Conservation (phyloP, 2,329 filamentous ascomycete genomes). For the Macrophomina phaseolina region DNA sequence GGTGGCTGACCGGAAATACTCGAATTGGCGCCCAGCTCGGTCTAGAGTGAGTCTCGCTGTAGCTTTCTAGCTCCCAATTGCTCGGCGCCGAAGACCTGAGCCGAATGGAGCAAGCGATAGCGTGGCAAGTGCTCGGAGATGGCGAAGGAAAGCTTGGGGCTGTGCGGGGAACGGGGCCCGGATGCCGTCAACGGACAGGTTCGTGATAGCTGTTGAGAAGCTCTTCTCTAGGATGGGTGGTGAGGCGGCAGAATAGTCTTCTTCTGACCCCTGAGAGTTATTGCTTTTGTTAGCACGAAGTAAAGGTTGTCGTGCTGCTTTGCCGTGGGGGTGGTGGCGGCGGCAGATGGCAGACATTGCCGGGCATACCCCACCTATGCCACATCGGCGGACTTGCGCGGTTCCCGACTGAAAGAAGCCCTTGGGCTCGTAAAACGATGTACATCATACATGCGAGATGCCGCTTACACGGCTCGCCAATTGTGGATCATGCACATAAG, state of each 20-base stretch:
- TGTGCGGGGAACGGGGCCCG: too few species aligned
- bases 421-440: neutral
- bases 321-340: neutral
- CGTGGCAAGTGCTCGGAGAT: too few species aligned
- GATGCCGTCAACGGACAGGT: too few species aligned
- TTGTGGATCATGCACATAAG: neutral
- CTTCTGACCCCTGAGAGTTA: too few species aligned
- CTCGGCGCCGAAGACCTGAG: neutral
- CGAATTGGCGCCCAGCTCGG: neutral
- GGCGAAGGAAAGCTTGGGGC: neutral
- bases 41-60: neutral
- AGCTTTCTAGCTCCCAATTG: neutral
- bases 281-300: neutral
- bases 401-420: neutral
- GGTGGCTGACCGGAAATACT: neutral
- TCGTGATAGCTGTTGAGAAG: too few species aligned
- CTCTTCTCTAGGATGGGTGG: too few species aligned
- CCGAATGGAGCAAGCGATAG: neutral
- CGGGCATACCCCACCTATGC: constrained; percentile 18
- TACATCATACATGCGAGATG: neutral
- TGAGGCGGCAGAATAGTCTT: too few species aligned
- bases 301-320: neutral
- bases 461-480: neutral
- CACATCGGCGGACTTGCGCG: neutral
- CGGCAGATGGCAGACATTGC: neutral